Evolutionary conservation across 1,284 basidiomycete species (phyloP).

Genomic region (Takashimella koratensis): DNA sequence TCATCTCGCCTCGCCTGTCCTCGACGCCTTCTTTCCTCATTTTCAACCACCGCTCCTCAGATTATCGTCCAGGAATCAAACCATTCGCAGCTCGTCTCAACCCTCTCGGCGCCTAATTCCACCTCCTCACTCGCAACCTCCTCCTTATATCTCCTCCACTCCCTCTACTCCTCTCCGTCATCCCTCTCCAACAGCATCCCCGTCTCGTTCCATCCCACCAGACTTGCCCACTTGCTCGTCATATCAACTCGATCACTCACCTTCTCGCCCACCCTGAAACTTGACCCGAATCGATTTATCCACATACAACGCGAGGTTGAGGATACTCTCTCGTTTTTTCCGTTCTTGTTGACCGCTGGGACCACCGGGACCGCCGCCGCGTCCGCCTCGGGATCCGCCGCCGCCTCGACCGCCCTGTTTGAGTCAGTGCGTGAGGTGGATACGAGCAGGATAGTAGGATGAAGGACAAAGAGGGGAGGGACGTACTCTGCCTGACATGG

Average conservation of each 20-base stretch:
- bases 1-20: no score
- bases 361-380: constrained; percentile 37
- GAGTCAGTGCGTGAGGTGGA: neutral
- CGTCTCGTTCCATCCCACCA: neutral
- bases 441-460: no score
- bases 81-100: no score
- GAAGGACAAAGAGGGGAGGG: no score
- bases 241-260: constrained; percentile 54
- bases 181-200: neutral
- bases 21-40: no score
- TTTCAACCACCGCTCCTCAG: no score
- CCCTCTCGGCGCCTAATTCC: no score
- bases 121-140: no score
- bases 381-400: constrained; percentile 26
- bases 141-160: no score
- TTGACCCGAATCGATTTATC: constrained; percentile 91
- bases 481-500: constrained; percentile 36
- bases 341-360: constrained; percentile 56
- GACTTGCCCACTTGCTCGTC: neutral
- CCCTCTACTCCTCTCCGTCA: no score
- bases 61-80: no score
- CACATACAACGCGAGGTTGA: constrained; percentile 90
- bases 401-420: constrained; percentile 20
- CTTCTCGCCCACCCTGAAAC: constrained; percentile 93
- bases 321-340: constrained; percentile 90